Base-by-base conservation (phyloP, 805 yeast species). In the Spathaspora girioi region DNA sequence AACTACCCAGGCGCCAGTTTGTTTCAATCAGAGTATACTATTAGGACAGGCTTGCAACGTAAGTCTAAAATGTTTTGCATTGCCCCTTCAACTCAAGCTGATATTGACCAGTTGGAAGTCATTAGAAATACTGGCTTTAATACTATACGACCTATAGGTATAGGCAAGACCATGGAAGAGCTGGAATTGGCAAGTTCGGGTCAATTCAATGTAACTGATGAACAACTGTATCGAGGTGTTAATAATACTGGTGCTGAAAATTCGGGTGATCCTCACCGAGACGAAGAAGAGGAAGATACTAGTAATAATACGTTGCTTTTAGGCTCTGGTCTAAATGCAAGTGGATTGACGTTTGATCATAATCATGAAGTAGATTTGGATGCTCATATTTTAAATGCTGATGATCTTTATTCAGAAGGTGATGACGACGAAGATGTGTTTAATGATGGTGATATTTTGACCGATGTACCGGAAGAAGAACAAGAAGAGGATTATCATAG, bases 321-420 rank as follows among this genome's bases (percentile, higher is more conserved):
- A 18, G 26, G 20, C 9, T 41, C 49, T 18, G 12, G 18, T 40
- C 17, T 40, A 9, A 47, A 27, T 19, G 17, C 45, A 10, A 38
- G 43, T 29, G 20, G 23, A 15, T 18, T 29, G 7, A 26, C 38
- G 7, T n/a, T 18, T 18, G 47, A 44, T 18, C 51, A 51, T 42
- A 51, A 51, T 15, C 38, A 32, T n/a, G 64, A 59, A 27, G 55
- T 61, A 12, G 78, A 79, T 56, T 60, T 77, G 45, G 86, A 82
- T 62, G 82, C 76, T 5, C 71, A 72, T 2, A 59, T 79, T 3
- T 73, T 76, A 0, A 70, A 75, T 52, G 75, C 73, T 9, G 78
- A 73, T 52, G 75, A 69, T 31, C 56, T 55, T 1, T 64, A 61
- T 43, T 50, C 52, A 18, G 59, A 56, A 9, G 76, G 73, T 51